Conservation (phyloP, 805 yeast species). For the Candida dendrica region DNA sequence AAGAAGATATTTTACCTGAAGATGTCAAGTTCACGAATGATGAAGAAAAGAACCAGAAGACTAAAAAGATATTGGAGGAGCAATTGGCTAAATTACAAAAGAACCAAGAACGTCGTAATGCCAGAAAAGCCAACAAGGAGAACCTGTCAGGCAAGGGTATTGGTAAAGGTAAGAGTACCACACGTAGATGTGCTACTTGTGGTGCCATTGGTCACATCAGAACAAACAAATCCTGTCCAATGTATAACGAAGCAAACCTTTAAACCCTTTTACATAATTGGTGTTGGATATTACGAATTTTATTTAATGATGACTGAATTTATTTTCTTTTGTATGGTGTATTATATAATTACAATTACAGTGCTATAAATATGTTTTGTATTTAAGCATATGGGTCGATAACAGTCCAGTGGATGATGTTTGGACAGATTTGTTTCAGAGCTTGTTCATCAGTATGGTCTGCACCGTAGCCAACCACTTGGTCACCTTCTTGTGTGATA, state of each 20-base stretch:
- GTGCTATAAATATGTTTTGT: too few relatives aligned
- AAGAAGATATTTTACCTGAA: slow-evolving; percentile 66
- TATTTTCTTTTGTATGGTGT: too few relatives aligned
- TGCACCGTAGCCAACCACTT: slow-evolving; percentile 16
- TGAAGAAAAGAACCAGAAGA: slow-evolving; percentile 72
- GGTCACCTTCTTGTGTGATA: slow-evolving; percentile 23
- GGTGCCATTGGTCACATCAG: slow-evolving; percentile 94
- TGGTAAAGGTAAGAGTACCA: slow-evolving; percentile 32
- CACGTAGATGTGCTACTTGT: slow-evolving; percentile 88
- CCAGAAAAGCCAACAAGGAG: slow-evolving; percentile 45
- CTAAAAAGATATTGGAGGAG: slow-evolving; percentile 70
- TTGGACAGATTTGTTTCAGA: slow-evolving; percentile 12
- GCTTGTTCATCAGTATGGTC: slow-evolving; percentile 8
- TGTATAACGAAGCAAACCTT: slow-evolving; percentile 48
- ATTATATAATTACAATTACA: too few relatives aligned
- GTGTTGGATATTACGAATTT: too few relatives aligned
- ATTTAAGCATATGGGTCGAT: not conserved
- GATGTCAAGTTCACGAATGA: slow-evolving; percentile 75
- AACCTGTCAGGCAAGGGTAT: slow-evolving; percentile 17
- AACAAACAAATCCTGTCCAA: slow-evolving; percentile 84
- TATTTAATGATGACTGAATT: too few relatives aligned
- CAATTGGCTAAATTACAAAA: slow-evolving; percentile 78
- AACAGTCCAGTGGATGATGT: slow-evolving; percentile 18
- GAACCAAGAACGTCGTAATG: slow-evolving; percentile 59
- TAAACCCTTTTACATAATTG: not conserved